Percentiles rank a stretch among this genome's conserved stretches.
Conservation (phyloP, 2,329 filamentous ascomycete species). For the Cordyceps tenuipes region DNA sequence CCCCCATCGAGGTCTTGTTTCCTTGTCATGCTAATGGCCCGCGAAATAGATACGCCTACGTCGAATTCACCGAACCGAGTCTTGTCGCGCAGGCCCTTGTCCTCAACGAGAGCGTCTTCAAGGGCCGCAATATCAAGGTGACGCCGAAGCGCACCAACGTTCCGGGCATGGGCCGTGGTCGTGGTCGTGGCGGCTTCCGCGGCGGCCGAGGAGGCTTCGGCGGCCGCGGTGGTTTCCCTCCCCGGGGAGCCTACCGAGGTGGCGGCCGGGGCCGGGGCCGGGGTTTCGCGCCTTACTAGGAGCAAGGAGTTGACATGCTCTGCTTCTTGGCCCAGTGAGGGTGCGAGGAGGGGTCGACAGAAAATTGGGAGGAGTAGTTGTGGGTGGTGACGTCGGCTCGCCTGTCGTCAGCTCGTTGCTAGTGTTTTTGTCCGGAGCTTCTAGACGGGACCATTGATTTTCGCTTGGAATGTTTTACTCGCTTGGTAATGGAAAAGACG, state of each 20-base stretch:
- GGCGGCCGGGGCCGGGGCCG: slow-evolving; percentile 59
- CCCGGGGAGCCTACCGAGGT: slow-evolving; percentile 55
- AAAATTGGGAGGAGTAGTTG: background rate
- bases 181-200: slow-evolving; percentile 50
- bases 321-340: slow-evolving; percentile 1
- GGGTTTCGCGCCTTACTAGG: slow-evolving; percentile 58
- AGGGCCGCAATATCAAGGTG: slow-evolving; percentile 92
- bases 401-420: too few species aligned
- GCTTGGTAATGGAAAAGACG: background rate
- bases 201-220: slow-evolving; percentile 44
- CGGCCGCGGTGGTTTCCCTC: slow-evolving; percentile 45
- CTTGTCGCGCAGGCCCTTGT: slow-evolving; percentile 89
- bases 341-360: too few species aligned
- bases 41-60: slow-evolving; percentile 78
- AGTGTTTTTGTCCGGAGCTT: too few species aligned
- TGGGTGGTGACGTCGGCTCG: too few species aligned
- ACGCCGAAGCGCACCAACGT: slow-evolving; percentile 91
- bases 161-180: slow-evolving; percentile 82
- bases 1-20: background rate
- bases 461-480: background rate
- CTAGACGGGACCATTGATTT: background rate
- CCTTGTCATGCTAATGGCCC: slow-evolving; percentile 12
- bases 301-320: slow-evolving; percentile 23
- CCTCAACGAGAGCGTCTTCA: slow-evolving; percentile 92
- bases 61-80: slow-evolving; percentile 92